A percentile compares a stretch with the other conserved stretches of the same genome.
phyloP scores from a whole-genome alignment of 2,329 filamentous ascomycete species.

The Nigrograna mackinnonii region DNA sequence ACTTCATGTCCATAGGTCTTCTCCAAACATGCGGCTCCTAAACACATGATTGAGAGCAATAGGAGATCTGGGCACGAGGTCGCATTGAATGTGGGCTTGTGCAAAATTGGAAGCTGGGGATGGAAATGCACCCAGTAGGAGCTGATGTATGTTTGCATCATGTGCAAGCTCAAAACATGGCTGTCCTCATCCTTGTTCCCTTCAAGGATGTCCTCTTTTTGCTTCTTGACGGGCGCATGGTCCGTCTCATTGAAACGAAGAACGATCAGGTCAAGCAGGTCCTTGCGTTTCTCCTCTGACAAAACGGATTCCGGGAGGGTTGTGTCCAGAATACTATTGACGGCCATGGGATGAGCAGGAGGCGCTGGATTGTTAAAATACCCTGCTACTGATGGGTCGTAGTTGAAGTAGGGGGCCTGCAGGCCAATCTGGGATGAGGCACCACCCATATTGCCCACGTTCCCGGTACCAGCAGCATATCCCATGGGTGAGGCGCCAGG shows the following conservation, averaged over 20 bases:
- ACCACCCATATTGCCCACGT: constrained; percentile 40
- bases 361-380: constrained; percentile 54
- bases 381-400: constrained; percentile 52
- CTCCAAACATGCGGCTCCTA: constrained; percentile 88
- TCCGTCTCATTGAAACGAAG: constrained; percentile 81
- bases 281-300: constrained; percentile 84
- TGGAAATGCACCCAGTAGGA: constrained; percentile 97
- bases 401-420: constrained; percentile 55
- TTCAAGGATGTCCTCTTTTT: constrained; percentile 76
- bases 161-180: constrained; percentile 77
- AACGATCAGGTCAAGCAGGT: constrained; percentile 80
- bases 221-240: constrained; percentile 71
- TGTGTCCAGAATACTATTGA: constrained; percentile 82
- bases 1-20: constrained; percentile 75
- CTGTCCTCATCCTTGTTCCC: constrained; percentile 70
- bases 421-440: constrained; percentile 46
- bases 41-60: constrained; percentile 85
- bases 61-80: constrained; percentile 85
- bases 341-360: constrained; percentile 83
- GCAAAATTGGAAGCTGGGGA: constrained; percentile 89
- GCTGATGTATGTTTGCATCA: constrained; percentile 89
- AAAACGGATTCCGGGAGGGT: constrained; percentile 78
- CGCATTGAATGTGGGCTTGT: constrained; percentile 90
- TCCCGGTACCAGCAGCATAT: constrained; percentile 24
- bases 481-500: constrained; percentile 43